These are phyloP conservation scores for Skeletonema marinoi DNA, from an alignment of 108 stramenopile genomes.

Conservation along the genomic window DNA sequence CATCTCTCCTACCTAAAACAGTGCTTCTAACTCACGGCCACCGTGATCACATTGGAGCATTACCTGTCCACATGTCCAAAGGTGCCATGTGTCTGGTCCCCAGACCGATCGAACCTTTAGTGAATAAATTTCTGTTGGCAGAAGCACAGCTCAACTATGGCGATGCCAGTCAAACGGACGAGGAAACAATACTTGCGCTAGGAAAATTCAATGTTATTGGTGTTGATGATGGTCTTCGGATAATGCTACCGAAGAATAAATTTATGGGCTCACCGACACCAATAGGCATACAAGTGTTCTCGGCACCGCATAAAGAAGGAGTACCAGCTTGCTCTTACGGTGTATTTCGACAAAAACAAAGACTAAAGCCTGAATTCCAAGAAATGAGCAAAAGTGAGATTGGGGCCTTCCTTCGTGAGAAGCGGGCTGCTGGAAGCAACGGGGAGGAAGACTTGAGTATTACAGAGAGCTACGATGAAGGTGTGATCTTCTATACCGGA, in stretches of 20 bases:
- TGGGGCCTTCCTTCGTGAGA: constrained; percentile 37
- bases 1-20: constrained; percentile 47
- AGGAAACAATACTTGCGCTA: constrained; percentile 46
- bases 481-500: constrained; percentile 59
- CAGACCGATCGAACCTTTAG: constrained; percentile 32
- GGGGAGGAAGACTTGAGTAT: constrained; percentile 31
- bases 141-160: constrained; percentile 69
- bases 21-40: constrained; percentile 66
- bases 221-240: constrained; percentile 43
- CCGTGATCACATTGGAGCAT: constrained; percentile 63
- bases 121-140: constrained; percentile 43
- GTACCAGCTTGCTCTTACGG: constrained; percentile 62
- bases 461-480: constrained; percentile 55
- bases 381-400: constrained; percentile 48
- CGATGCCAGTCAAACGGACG: constrained; percentile 49
- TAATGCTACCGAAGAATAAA: constrained; percentile 46
- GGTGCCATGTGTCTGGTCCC: constrained; percentile 40
- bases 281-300: constrained; percentile 51
- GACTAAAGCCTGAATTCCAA: constrained; percentile 47
- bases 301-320: constrained; percentile 56
- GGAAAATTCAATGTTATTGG: constrained; percentile 46
- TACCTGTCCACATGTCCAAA: constrained; percentile 46
- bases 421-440: constrained; percentile 7
- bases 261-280: constrained; percentile 56
- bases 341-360: constrained; percentile 48